Base-by-base conservation (phyloP, 2,329 filamentous ascomycete species). In the Microdochium paspali region DNA sequence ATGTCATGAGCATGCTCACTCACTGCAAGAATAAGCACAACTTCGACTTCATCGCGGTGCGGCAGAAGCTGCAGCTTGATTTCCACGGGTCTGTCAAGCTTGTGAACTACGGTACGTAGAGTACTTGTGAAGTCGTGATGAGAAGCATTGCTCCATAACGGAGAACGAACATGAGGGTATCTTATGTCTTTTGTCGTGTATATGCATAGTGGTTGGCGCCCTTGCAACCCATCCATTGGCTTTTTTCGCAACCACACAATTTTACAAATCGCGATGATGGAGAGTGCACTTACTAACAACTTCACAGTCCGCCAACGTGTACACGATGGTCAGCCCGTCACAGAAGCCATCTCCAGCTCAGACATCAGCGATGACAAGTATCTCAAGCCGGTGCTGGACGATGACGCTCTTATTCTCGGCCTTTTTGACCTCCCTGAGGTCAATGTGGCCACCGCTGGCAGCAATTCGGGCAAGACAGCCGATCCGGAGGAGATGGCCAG, bases 361-460 rank as follows among this genome's bases (percentile, higher is more conserved):
- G 72, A 81, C 24, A 82, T 96, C 52, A 74, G 81, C n/a, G 80
- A 89, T 51, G 91, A 97, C 53, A 75, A 77, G 53, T 94, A 83
- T 60, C 73, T 98, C 49, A 85, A 86, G 60, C 93, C 93, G 0
- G 83, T 90, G 3, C 68, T 98, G 7, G 84, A 93, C 49, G 89
- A 96, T 55, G 93, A 98, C 62, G 87, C 90, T 3, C 71, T 97
- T 46, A 79, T 98, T 26, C 90, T 94, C 61, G 87, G 80, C 48
- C 73, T 98, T 20, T 91, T 95, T 53, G 93, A 96, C 52, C 71
- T 95, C 18, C 72, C 76, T 10, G 67, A 72, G 31, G 65, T 72
- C 24, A 65, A 67, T 12, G 56, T 66, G 15, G 63, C 57, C 2
- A 54, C 46, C 4, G 47, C 53, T 47, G 21, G 53, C 15, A 53